Conservation (phyloP, 768 basidiomycete species). For the Amanita jacksonii region DNA sequence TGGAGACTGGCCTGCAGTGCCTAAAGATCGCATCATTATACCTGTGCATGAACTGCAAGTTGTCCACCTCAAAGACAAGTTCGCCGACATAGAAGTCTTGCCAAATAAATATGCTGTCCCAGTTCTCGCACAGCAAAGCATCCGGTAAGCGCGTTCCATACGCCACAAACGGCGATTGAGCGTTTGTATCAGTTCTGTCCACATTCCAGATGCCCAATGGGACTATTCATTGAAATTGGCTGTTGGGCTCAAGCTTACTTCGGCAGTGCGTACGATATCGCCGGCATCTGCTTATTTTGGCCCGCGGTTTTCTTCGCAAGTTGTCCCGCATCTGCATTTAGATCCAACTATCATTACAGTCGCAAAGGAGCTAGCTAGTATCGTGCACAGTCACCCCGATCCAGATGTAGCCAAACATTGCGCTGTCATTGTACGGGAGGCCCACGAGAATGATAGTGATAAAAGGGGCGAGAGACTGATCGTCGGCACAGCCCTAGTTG, state of each 20-base stretch:
- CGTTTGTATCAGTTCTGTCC: slow-evolving; percentile 33
- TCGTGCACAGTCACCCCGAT: slow-evolving; percentile 37
- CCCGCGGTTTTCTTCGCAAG: slow-evolving; percentile 43
- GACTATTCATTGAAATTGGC: slow-evolving; percentile 44
- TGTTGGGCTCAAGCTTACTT: slow-evolving; percentile 48
- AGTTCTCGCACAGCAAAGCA: slow-evolving; percentile 42
- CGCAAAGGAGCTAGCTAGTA: slow-evolving; percentile 45
- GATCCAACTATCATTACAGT: slow-evolving; percentile 42
- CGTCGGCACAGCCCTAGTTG: slow-evolving; percentile 48
- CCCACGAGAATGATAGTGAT: slow-evolving; percentile 38
- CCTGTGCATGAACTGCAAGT: slow-evolving; percentile 51
- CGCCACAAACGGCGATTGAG: neutral
- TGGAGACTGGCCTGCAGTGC: slow-evolving; percentile 23
- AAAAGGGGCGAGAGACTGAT: slow-evolving; percentile 41
- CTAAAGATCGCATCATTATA: slow-evolving; percentile 29
- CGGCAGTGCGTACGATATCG: slow-evolving; percentile 50
- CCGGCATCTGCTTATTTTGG: slow-evolving; percentile 48
- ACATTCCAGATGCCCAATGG: slow-evolving; percentile 36
- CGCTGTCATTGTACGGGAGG: slow-evolving; percentile 42
- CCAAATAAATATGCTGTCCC: slow-evolving; percentile 32
- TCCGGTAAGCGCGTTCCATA: slow-evolving; percentile 27
- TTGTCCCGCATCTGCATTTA: slow-evolving; percentile 39
- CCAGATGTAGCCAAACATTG: slow-evolving; percentile 47
- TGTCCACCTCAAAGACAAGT: slow-evolving; percentile 39
- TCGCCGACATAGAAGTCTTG: slow-evolving; percentile 34